Evolutionary conservation across 2,329 filamentous ascomycete genomes (phyloP).

Genomic region (Fusarium euwallaceae): DNA sequence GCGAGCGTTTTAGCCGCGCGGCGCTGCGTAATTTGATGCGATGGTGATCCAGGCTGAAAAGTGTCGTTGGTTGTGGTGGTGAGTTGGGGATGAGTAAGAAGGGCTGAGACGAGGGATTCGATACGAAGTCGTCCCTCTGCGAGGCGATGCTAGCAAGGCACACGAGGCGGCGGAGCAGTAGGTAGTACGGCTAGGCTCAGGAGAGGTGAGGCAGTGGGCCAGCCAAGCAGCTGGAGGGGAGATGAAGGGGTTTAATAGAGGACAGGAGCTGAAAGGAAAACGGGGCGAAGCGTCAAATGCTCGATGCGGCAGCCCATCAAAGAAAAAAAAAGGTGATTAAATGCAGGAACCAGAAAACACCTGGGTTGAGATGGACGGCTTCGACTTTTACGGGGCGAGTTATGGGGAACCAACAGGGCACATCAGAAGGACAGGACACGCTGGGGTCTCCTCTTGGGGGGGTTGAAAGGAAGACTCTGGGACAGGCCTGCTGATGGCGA

Average conservation of each 20-base stretch:
- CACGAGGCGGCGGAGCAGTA: constrained; percentile 21
- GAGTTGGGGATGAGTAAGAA: constrained; percentile 38
- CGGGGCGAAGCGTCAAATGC: constrained; percentile 36
- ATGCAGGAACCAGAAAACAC: constrained; percentile 39
- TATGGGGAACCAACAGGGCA: constrained; percentile 29
- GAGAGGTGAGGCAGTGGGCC: constrained; percentile 9
- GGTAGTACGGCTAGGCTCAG: constrained; percentile 23
- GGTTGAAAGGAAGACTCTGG: constrained; percentile 40
- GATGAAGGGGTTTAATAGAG: constrained; percentile 4
- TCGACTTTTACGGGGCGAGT: constrained; percentile 35
- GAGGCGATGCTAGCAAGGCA: constrained; percentile 39
- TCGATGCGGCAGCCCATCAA: constrained; percentile 22
- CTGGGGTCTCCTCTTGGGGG: constrained; percentile 40
- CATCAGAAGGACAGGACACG: constrained; percentile 45
- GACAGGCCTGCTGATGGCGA: constrained; percentile 57
- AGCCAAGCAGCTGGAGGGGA: constrained; percentile 25
- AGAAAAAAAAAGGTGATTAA: constrained; percentile 31
- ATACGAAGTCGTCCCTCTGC: constrained; percentile 22
- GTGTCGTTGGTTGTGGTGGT: constrained; percentile 19
- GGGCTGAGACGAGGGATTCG: constrained; percentile 24
- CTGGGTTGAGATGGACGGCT: constrained; percentile 22
- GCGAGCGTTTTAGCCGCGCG: constrained; percentile 35
- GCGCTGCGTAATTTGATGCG: constrained; percentile 32
- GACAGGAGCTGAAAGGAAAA: constrained; percentile 9
- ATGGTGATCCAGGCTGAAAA: constrained; percentile 40